A percentile compares a stretch with the other conserved stretches of the same genome.
Conservation (phyloP, 345 rosid species). For the Eucalyptus coolabah region DNA sequence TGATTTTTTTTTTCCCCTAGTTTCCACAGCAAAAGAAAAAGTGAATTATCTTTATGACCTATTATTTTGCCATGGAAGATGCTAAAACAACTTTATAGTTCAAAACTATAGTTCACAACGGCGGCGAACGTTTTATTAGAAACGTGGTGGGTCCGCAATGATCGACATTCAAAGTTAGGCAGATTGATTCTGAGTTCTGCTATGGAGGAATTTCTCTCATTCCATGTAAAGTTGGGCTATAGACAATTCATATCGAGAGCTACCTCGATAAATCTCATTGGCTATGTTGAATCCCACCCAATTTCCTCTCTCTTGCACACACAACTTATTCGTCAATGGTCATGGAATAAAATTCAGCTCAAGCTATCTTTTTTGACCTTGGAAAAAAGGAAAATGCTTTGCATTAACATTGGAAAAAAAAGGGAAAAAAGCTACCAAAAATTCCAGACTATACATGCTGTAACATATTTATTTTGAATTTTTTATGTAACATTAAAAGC, state of each 20-base stretch:
- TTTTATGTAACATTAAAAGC: too few relatives aligned
- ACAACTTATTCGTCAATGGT: background rate
- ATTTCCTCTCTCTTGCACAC: background rate
- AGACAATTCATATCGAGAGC: background rate
- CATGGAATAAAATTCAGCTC: background rate
- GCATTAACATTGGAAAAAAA: background rate
- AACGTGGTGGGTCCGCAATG: background rate
- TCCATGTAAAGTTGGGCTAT: background rate
- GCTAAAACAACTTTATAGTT: background rate
- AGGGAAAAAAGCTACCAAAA: rapidly evolving
- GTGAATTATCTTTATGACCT: background rate
- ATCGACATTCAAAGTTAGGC: background rate
- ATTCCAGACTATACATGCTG: rapidly evolving
- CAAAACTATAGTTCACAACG: background rate
- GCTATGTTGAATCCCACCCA: background rate
- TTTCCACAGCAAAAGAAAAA: background rate
- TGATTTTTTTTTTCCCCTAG: background rate
- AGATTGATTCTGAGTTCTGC: background rate
- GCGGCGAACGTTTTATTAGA: background rate
- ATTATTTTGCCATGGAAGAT: background rate
- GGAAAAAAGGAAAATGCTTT: background rate
- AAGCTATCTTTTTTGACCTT: background rate
- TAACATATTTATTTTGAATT: too few relatives aligned
- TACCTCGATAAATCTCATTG: background rate
- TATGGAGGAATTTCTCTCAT: background rate